These are phyloP conservation scores for Clavispora asparagi DNA, from an alignment of 805 yeast species.

Conservation along the genomic window DNA sequence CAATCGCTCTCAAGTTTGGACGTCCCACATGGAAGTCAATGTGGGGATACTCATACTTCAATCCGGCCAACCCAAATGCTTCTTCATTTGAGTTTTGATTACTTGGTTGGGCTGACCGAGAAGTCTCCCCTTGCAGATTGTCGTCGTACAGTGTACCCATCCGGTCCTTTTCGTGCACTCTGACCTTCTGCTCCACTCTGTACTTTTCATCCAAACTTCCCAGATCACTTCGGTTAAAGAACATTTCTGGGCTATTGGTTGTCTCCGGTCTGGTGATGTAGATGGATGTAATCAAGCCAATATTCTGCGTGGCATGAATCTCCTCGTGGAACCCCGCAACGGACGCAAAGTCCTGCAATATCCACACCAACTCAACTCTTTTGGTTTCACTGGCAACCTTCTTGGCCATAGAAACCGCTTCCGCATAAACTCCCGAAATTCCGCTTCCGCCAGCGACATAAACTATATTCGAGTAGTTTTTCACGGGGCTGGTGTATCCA, in stretches of 20 bases:
- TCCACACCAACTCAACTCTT: conserved; percentile 12
- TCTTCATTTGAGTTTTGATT: not conserved
- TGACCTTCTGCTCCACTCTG: not conserved
- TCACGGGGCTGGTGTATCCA: conserved; percentile 48
- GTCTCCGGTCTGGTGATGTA: conserved; percentile 12
- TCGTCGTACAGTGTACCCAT: not conserved
- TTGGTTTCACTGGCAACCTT: conserved; percentile 14
- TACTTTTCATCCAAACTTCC: not conserved
- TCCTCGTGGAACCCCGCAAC: conserved; percentile 13
- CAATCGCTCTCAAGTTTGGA: conserved; percentile 41
- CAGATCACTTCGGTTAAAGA: not conserved
- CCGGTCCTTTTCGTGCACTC: not conserved
- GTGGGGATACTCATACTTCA: conserved; percentile 12
- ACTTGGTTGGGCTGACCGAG: not conserved
- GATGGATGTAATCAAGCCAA: conserved; percentile 10
- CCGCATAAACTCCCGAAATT: conserved; percentile 53
- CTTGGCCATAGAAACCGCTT: conserved; percentile 28
- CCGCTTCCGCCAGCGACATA: conserved; percentile 76
- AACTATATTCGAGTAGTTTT: conserved; percentile 48
- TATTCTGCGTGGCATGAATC: conserved; percentile 5
- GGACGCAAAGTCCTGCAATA: conserved; percentile 10
- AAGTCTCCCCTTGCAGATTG: not conserved
- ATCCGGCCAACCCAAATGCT: not conserved
- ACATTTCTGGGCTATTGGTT: not conserved
- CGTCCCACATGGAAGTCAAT: conserved; percentile 25